phyloP scores from a whole-genome alignment of 768 basidiomycete genomes.

The Pholiota molesta region DNA sequence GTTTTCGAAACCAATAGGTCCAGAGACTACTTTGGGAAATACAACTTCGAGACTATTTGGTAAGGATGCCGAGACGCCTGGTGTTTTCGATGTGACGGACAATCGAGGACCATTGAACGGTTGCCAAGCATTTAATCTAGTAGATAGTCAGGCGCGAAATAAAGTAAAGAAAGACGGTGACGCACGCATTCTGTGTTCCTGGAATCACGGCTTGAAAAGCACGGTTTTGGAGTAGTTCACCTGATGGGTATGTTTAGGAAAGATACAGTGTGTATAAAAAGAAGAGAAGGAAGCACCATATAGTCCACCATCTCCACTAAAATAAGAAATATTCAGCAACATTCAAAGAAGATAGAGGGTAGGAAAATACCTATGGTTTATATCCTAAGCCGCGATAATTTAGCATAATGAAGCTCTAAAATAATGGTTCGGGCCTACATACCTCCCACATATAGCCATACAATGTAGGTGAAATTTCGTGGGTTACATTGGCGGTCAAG shows the following conservation, averaged over 20 bases:
- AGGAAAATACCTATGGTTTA: not conserved
- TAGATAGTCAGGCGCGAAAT: not conserved
- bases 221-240: conserved; percentile 19
- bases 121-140: conserved; percentile 15
- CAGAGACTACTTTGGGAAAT: conserved; percentile 20
- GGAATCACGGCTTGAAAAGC: conserved; percentile 22
- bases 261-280: not conserved
- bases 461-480: no score
- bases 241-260: conserved; percentile 2
- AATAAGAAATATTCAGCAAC: no score
- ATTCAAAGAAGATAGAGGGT: not conserved
- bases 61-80: conserved; percentile 19
- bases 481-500: no score
- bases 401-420: no score
- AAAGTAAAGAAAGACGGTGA: not conserved
- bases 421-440: no score
- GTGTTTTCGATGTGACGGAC: conserved; percentile 19
- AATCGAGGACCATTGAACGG: conserved; percentile 20
- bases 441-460: no score
- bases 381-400: no score
- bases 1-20: conserved; percentile 21
- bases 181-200: conserved; percentile 4
- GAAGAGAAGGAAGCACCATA: conserved; percentile 4
- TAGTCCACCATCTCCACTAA: conserved; percentile 18
- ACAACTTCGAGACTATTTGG: conserved; percentile 22